Evolutionary conservation across 139 green algal species (phyloP), one percentile per base, ranked within the genome.

Genomic region (Eudorina sp.): DNA sequence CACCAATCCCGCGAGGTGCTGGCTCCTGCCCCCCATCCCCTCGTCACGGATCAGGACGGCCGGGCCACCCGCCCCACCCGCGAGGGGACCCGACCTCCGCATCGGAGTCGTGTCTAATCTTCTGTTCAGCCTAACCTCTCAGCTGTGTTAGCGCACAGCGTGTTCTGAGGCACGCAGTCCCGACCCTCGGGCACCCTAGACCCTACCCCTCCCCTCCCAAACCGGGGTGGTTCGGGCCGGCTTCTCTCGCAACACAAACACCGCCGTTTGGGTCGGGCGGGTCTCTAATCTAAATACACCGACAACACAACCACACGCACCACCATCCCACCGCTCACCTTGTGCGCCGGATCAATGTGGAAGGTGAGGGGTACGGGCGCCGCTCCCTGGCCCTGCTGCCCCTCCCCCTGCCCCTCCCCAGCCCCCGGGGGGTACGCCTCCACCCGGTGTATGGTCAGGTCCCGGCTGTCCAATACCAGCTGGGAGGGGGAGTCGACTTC

Each of bases 381-480:
- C 29, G 62, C 29, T 27, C 5, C 55, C 55, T 9, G 13, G 11
- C 13, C 55, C 16, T 19, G 27, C 73, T 81, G 45, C 48, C 41
- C 43, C 38, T 43, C 29, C 36, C 21, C 27, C 64, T 36, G 29
- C 25, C n/a, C 40, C 81, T 36, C 34, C 53, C 73, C 60, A 64
- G n/a, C n/a, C 89, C 60, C 25, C 83, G 34, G 69, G 45, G 53
- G 83, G 53, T 25, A 88, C 72, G 43, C 34, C 36, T 81, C 53
- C 31, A 94, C 92, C 0, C 13, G 18, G 25, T 89, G 55, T 5
- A 97, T 72, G 1, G 73, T 53, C 8, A 97, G 88, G 58, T 88
- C 94, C 0, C 91, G 88, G 0, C 94, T 95, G 90, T 97, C 95
- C 58, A 97, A 83, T 18, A 93, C 64, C n/a, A 97, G 81, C 74